Evolutionary conservation across 352 stramenopile species (phyloP).

Genomic region (Pythium brassicae): DNA sequence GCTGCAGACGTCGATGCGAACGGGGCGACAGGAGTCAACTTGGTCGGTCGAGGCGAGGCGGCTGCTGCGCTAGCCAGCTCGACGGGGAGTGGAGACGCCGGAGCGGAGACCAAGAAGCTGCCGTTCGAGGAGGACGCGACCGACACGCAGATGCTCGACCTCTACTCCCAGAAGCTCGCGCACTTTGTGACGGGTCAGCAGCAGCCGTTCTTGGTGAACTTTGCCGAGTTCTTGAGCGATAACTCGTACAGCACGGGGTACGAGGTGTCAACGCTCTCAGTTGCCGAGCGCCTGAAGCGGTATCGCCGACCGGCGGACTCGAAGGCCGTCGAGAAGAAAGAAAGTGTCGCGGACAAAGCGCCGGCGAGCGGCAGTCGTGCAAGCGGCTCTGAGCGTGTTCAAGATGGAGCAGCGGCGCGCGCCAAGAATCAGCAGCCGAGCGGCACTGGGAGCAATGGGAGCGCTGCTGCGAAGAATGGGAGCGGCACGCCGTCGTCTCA

Average conservation of each 20-base stretch:
- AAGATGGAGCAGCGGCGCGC: slow-evolving; percentile 8
- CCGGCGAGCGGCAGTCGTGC: slow-evolving; percentile 1
- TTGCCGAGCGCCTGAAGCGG: slow-evolving; percentile 57
- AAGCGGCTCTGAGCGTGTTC: slow-evolving; percentile 1
- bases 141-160: slow-evolving; percentile 34
- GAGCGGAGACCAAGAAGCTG: slow-evolving; percentile 10
- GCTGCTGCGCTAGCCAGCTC: background rate
- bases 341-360: slow-evolving; percentile 2
- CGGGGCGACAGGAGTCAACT: background rate
- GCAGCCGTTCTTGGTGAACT: slow-evolving; percentile 79
- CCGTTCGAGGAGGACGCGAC: slow-evolving; percentile 15
- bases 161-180: slow-evolving; percentile 58
- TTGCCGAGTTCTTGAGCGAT: slow-evolving; percentile 60
- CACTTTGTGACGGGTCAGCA: slow-evolving; percentile 67
- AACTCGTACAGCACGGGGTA: slow-evolving; percentile 83
- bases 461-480: slow-evolving; percentile 6
- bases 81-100: background rate
- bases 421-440: slow-evolving; percentile 16
- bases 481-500: slow-evolving; percentile 7
- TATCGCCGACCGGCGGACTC: slow-evolving; percentile 27
- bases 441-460: background rate
- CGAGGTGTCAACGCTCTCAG: slow-evolving; percentile 56
- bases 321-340: slow-evolving; percentile 7
- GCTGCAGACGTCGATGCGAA: background rate
- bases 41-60: slow-evolving; percentile 1